Evolutionary conservation across 257 asterid species (phyloP).

Genomic region (Lavandula angustifolia): DNA sequence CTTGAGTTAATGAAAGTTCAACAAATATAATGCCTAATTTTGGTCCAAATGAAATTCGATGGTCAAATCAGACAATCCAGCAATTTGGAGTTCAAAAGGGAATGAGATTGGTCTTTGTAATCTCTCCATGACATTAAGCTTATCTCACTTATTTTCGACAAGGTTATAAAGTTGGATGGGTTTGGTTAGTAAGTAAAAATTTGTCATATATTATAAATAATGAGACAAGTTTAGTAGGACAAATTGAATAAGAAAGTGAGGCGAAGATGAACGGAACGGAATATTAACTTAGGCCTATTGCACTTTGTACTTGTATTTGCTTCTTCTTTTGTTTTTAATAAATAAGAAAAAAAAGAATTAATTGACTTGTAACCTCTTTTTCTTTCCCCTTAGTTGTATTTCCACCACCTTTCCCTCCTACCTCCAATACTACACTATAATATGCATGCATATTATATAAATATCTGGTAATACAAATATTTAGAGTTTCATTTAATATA

Average conservation of each 20-base stretch:
- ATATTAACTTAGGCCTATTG: background rate
- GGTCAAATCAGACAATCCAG: background rate
- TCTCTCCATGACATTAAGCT: too few relatives aligned
- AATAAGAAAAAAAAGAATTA: background rate
- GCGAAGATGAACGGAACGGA: too few relatives aligned
- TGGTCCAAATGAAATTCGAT: background rate
- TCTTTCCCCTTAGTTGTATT: constrained; percentile 32
- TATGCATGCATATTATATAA: constrained; percentile 42
- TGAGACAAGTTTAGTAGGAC: too few relatives aligned
- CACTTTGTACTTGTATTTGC: background rate
- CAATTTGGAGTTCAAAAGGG: too few relatives aligned
- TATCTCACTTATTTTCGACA: too few relatives aligned
- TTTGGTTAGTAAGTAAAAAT: too few relatives aligned
- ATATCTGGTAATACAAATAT: background rate
- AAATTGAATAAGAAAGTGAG: too few relatives aligned
- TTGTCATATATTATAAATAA: too few relatives aligned
- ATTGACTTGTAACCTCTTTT: constrained; percentile 38
- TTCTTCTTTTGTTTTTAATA: too few relatives aligned
- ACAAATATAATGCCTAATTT: constrained; percentile 28
- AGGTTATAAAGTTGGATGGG: too few relatives aligned
- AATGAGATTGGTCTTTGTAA: too few relatives aligned
- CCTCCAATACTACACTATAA: constrained; percentile 33
- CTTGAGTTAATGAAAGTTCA: constrained; percentile 11
- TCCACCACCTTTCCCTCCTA: constrained; percentile 54
- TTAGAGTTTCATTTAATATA: too few relatives aligned